A percentile compares a stretch with the other conserved stretches of the same genome.
Conservation (phyloP, 202 grass and related monocot species). For the Zizania palustris region DNA sequence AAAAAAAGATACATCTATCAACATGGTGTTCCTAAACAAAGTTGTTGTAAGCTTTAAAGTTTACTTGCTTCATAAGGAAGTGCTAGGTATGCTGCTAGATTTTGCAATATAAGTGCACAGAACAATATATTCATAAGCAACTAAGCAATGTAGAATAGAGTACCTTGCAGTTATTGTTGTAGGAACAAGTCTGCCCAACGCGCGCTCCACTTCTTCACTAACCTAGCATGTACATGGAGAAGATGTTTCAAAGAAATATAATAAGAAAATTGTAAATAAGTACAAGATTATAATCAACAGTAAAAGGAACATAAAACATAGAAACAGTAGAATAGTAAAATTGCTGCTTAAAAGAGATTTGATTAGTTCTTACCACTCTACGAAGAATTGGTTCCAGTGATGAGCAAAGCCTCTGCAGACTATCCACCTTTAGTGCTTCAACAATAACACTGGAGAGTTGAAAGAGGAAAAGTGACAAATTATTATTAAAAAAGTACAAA, state of each 20-base stretch:
- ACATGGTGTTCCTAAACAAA: conserved; percentile 10
- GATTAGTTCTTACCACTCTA: conserved; percentile 71
- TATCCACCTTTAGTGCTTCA: conserved; percentile 80
- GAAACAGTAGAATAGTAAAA: neutral
- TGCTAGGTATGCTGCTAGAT: neutral
- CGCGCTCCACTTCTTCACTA: conserved; percentile 88
- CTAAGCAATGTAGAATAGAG: neutral
- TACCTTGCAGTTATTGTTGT: conserved; percentile 64
- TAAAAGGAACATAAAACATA: conserved; percentile 24
- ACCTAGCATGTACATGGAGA: conserved; percentile 49
- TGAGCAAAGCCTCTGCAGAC: conserved; percentile 78
- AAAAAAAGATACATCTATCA: neutral
- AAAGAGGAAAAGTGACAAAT: conserved; percentile 1
- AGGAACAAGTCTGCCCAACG: conserved; percentile 66
- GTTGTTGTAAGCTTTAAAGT: conserved; percentile 24
- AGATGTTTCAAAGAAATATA: conserved; percentile 1
- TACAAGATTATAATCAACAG: conserved; percentile 4
- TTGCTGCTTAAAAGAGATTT: conserved; percentile 20
- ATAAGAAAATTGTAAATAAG: neutral
- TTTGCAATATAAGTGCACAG: neutral
- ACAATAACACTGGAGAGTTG: conserved; percentile 72
- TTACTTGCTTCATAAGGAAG: neutral
- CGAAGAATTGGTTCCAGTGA: conserved; percentile 88
- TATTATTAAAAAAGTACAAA: neutral
- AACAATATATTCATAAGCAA: neutral